Conservation (phyloP, 768 basidiomycete species). For the Leucocoprinus sp. region DNA sequence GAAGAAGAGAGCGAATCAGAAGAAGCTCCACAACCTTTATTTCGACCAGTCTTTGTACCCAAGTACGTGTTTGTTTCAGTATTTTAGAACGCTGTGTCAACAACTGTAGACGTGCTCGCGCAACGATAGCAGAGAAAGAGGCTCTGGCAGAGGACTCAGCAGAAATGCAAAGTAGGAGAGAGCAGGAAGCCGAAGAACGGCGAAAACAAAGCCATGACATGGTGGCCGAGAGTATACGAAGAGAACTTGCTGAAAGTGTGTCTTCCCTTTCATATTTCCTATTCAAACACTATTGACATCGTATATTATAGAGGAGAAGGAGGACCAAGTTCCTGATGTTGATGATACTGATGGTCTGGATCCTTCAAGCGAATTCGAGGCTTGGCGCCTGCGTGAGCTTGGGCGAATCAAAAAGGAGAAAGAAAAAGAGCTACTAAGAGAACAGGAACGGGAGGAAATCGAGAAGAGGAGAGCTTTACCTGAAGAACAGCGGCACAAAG, state of each 20-base stretch:
- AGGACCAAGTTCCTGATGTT: slow-evolving; percentile 74
- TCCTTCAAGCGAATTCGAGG: slow-evolving; percentile 85
- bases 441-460: slow-evolving; percentile 84
- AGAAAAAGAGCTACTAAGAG: slow-evolving; percentile 73
- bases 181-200: slow-evolving; percentile 72
- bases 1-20: slow-evolving; percentile 82
- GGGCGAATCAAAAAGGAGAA: slow-evolving; percentile 92
- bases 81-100: background rate
- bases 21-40: slow-evolving; percentile 64
- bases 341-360: slow-evolving; percentile 95
- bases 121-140: slow-evolving; percentile 64
- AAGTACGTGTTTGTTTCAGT: slow-evolving; percentile 45
- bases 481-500: slow-evolving; percentile 85
- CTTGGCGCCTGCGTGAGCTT: slow-evolving; percentile 91
- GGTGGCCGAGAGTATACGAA: slow-evolving; percentile 88
- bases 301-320: slow-evolving; percentile 68
- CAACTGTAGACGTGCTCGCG: slow-evolving; percentile 56
- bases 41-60: slow-evolving; percentile 90
- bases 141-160: slow-evolving; percentile 65
- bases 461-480: slow-evolving; percentile 88
- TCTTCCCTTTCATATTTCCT: slow-evolving; percentile 10
- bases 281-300: background rate
- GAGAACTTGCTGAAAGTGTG: slow-evolving; percentile 89
- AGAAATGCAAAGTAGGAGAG: slow-evolving; percentile 60
- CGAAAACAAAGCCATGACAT: slow-evolving; percentile 85